These are phyloP conservation scores for Penicillium verrucosum DNA, from an alignment of 2,329 filamentous ascomycete genomes.

Conservation along the genomic window DNA sequence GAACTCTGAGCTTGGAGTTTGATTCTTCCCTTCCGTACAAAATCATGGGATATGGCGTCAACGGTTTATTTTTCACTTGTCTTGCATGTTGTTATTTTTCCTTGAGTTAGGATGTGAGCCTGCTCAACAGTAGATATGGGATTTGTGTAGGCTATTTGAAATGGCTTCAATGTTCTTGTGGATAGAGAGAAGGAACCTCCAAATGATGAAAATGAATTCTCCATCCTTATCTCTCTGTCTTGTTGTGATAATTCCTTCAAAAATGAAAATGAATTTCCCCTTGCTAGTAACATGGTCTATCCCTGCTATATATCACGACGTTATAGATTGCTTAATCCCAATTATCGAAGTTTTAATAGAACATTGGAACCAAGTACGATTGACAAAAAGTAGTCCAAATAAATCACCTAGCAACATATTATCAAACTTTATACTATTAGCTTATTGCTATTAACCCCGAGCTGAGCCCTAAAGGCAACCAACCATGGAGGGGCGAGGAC, in stretches of 20 bases:
- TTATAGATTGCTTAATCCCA: neutral
- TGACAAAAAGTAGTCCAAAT: no score
- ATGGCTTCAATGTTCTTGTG: neutral
- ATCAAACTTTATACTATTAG: no score
- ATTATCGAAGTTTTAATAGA: neutral
- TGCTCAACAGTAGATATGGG: constrained; percentile 9
- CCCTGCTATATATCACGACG: neutral
- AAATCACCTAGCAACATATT: no score
- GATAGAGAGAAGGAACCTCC: constrained; percentile 3
- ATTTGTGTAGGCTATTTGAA: neutral
- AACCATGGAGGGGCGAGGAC: no score
- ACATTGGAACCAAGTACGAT: no score
- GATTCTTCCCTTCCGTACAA: neutral
- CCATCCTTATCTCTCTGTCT: neutral
- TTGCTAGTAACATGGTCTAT: neutral
- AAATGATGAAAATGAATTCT: neutral
- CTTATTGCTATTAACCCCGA: no score
- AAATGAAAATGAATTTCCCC: neutral
- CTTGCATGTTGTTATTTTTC: constrained; percentile 12
- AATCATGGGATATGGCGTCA: constrained; percentile 11
- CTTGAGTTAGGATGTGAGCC: neutral
- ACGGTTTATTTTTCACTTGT: neutral
- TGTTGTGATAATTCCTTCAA: neutral
- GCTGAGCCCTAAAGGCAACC: no score
- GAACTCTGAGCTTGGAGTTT: constrained; percentile 27